Conservation (phyloP, 331 rosid species). For the Dryas integrifolia region DNA sequence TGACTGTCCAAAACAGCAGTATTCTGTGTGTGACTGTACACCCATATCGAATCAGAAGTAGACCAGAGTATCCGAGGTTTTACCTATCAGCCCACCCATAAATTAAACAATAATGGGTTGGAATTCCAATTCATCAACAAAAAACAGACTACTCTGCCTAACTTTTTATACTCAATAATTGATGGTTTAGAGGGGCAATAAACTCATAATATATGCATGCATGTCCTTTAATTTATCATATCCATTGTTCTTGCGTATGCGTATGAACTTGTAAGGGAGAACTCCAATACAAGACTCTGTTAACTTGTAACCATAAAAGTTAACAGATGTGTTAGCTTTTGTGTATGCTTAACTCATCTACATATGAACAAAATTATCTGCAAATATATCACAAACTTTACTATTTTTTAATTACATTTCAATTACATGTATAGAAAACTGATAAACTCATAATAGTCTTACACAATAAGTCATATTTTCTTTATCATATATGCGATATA, state of each 20-base stretch:
- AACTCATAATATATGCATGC: no score
- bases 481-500: no score
- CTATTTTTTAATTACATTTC: neutral
- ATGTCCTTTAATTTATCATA: no score
- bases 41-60: no score
- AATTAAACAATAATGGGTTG: no score
- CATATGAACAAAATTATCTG: neutral
- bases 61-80: no score
- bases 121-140: neutral
- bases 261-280: neutral
- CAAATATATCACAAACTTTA: neutral
- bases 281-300: neutral
- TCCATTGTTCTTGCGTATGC: neutral
- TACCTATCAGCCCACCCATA: no score
- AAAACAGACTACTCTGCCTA: neutral
- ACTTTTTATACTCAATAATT: slow-evolving; percentile 6
- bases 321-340: neutral
- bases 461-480: no score
- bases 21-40: no score
- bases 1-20: no score
- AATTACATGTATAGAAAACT: neutral
- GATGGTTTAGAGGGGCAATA: neutral
- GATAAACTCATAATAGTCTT: no score
- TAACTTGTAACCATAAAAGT: neutral
- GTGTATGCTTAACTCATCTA: no score